Conservation (phyloP, 495 filamentous ascomycete species). For the Lophiotrema nucula region DNA sequence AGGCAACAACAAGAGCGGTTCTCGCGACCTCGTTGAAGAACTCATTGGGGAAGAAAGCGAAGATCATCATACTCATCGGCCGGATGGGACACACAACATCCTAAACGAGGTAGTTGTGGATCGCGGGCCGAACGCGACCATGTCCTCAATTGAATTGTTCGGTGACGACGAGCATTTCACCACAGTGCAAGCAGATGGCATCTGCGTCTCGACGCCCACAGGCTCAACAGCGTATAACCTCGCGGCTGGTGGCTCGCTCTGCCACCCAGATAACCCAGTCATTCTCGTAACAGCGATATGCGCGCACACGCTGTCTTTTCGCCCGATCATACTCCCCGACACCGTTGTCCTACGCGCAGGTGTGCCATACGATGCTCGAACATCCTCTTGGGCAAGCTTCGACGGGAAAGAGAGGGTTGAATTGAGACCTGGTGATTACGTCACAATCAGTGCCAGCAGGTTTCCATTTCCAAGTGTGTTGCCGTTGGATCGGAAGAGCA, state of each 20-base stretch:
- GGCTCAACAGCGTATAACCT: constrained; percentile 97
- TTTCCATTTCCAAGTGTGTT: constrained; percentile 92
- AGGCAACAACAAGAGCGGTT: constrained; percentile 3
- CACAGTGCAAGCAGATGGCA: constrained; percentile 78
- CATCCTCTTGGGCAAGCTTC: constrained; percentile 93
- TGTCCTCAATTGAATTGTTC: constrained; percentile 86
- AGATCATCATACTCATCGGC: constrained; percentile 75
- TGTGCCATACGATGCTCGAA: constrained; percentile 87
- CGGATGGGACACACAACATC: constrained; percentile 80
- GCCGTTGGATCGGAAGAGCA: constrained; percentile 67
- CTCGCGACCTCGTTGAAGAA: constrained; percentile 77
- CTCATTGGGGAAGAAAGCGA: constrained; percentile 80
- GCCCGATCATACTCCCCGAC: constrained; percentile 92
- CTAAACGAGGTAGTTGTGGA: constrained; percentile 92
- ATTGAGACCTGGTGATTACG: constrained; percentile 85
- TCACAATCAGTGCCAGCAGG: constrained; percentile 87
- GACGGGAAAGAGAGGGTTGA: constrained; percentile 89
- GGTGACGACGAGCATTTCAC: constrained; percentile 96
- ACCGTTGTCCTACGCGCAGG: constrained; percentile 88
- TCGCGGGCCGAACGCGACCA: constrained; percentile 84
- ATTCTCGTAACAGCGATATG: constrained; percentile 95
- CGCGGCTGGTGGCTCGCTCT: constrained; percentile 89
- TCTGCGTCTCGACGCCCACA: constrained; percentile 88
- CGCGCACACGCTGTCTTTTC: constrained; percentile 92
- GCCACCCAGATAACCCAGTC: constrained; percentile 95